Percentiles rank a stretch among this genome's conserved stretches.
These are phyloP conservation scores for Penicillium sp. DNA, from an alignment of 2,329 filamentous ascomycete genomes.

Conservation along the genomic window DNA sequence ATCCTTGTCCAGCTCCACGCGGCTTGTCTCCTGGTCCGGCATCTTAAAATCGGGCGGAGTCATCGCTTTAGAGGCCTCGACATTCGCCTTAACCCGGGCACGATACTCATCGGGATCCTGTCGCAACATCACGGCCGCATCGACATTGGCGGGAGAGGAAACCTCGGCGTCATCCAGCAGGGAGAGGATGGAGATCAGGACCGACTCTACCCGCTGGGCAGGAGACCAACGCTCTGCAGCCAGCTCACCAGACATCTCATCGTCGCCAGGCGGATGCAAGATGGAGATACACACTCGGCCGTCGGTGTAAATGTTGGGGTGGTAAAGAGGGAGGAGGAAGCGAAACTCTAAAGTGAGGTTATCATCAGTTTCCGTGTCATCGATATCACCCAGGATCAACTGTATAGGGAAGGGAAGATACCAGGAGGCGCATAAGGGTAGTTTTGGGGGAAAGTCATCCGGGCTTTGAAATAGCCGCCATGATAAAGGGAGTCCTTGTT, in stretches of 20 bases:
- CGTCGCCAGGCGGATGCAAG: conserved; percentile 86
- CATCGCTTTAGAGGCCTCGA: conserved; percentile 73
- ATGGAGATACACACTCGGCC: conserved; percentile 96
- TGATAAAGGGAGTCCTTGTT: conserved; percentile 91
- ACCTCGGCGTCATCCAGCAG: conserved; percentile 93
- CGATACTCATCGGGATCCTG: conserved; percentile 72
- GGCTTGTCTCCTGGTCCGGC: conserved; percentile 63
- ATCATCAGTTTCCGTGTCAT: neutral
- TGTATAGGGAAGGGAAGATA: conserved; percentile 32
- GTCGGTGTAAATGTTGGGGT: conserved; percentile 92
- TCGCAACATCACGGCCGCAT: conserved; percentile 83
- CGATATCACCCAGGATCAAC: neutral
- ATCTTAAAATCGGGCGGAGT: conserved; percentile 79
- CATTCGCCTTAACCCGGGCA: conserved; percentile 65
- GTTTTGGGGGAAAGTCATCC: conserved; percentile 83
- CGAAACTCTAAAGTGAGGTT: conserved; percentile 63
- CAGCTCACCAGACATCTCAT: conserved; percentile 85
- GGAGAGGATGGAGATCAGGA: conserved; percentile 87
- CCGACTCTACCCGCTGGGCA: conserved; percentile 89
- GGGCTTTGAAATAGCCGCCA: conserved; percentile 87
- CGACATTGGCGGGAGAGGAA: conserved; percentile 90
- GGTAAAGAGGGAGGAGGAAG: conserved; percentile 77
- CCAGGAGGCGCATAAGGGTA: conserved; percentile 85
- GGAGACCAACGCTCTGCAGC: conserved; percentile 94
- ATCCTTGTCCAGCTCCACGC: conserved; percentile 65